These are phyloP conservation scores for Neurospora sp. DNA, from an alignment of 495 filamentous ascomycete genomes.

Conservation along the genomic window DNA sequence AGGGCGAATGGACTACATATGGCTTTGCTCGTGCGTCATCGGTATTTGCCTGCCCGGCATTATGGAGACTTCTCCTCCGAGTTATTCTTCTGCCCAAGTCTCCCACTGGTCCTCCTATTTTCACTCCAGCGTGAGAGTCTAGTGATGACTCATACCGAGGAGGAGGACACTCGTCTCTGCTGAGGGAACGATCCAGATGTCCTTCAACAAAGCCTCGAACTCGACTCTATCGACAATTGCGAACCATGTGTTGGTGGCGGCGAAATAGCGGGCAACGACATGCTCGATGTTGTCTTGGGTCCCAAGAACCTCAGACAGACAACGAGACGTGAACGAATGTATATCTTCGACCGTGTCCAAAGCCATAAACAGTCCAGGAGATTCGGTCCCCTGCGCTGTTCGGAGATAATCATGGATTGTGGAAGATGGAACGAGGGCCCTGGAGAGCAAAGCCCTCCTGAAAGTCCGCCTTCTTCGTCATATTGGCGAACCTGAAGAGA, in stretches of 20 bases:
- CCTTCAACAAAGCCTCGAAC: constrained; percentile 12
- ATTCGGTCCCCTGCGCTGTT: constrained; percentile 4
- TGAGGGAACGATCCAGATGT: constrained; percentile 14
- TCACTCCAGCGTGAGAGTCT: constrained; percentile 1
- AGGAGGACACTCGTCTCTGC: constrained; percentile 18
- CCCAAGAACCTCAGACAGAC: constrained; percentile 57
- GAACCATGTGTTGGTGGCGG: constrained; percentile 21
- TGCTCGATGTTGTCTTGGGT: constrained; percentile 50
- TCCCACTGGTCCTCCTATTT: neutral
- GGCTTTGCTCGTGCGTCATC: neutral
- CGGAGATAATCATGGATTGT: constrained; percentile 3
- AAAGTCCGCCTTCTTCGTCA: constrained; percentile 13
- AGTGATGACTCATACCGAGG: constrained; percentile 19
- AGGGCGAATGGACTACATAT: neutral
- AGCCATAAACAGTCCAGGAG: constrained; percentile 11
- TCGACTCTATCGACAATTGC: constrained; percentile 13
- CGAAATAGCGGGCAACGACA: constrained; percentile 28
- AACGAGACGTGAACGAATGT: constrained; percentile 38
- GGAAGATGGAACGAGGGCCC: constrained; percentile 3
- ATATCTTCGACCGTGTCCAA: constrained; percentile 19
- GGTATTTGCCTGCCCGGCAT: neutral
- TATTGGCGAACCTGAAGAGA: constrained; percentile 16
- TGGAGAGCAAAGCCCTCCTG: neutral
- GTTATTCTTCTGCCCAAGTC: neutral
- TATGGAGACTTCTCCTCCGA: neutral